Conservation (phyloP, 331 rosid species). For the Malus hybrid region DNA sequence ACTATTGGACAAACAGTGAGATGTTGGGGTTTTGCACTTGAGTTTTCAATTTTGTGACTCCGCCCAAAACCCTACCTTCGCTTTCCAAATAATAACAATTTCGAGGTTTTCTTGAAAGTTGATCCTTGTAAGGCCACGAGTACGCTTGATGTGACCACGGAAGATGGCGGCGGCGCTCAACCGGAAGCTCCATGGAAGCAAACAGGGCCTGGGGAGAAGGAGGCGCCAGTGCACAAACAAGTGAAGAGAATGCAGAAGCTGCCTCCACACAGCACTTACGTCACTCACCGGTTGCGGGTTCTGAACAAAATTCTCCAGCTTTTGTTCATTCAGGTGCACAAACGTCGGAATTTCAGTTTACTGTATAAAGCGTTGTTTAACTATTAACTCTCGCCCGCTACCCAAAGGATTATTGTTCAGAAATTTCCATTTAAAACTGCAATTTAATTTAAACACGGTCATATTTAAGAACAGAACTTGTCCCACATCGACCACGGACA, state of each 20-base stretch:
- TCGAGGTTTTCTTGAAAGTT: neutral
- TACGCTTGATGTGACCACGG: conserved; percentile 25
- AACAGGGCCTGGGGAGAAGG: conserved; percentile 40
- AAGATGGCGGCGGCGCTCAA: conserved; percentile 19
- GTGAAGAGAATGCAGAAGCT: conserved; percentile 45
- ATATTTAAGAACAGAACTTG: no score
- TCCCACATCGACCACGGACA: no score
- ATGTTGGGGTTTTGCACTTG: neutral
- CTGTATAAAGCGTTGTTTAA: neutral
- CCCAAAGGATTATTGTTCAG: no score
- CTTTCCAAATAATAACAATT: neutral
- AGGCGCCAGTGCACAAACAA: conserved; percentile 53
- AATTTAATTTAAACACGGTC: no score
- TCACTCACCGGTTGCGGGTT: conserved; percentile 62
- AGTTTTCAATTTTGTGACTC: neutral
- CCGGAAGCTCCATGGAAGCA: conserved; percentile 29
- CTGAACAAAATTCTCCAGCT: conserved; percentile 75
- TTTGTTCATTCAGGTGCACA: conserved; percentile 54
- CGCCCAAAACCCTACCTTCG: neutral
- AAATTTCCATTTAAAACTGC: no score
- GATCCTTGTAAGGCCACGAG: neutral
- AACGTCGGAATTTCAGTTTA: neutral
- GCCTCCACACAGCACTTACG: conserved; percentile 59
- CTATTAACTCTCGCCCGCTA: neutral
- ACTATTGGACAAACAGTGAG: neutral